Evolutionary conservation across 345 rosid species (phyloP).

Genomic region (Camelina laxa): DNA sequence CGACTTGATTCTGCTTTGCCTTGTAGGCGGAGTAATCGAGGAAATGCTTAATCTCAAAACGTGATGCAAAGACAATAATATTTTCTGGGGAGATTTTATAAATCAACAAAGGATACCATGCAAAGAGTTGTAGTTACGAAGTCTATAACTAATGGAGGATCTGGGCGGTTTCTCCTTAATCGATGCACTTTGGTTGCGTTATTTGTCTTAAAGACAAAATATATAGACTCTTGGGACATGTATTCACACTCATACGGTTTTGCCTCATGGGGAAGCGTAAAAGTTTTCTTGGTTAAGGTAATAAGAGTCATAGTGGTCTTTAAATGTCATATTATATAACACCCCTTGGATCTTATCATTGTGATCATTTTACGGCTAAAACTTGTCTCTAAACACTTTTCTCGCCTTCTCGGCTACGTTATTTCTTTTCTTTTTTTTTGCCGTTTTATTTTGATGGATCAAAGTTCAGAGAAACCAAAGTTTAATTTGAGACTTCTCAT

Average conservation of each 20-base stretch:
- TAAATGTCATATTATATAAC: not conserved
- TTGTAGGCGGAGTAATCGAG: too few relatives aligned
- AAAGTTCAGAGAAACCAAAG: slow-evolving; percentile 11
- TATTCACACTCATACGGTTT: not conserved
- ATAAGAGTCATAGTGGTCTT: not conserved
- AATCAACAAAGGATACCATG: too few relatives aligned
- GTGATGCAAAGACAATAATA: too few relatives aligned
- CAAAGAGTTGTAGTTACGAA: too few relatives aligned
- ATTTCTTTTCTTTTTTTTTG: not conserved
- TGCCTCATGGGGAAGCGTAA: not conserved
- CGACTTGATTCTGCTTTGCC: too few relatives aligned
- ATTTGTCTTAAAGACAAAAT: too few relatives aligned
- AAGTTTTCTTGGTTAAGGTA: not conserved
- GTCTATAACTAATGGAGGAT: not conserved
- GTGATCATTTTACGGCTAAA: not conserved
- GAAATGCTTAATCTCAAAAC: too few relatives aligned
- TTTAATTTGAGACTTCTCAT: slow-evolving; percentile 34
- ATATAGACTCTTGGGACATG: not conserved
- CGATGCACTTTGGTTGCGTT: not conserved
- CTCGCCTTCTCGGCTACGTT: not conserved
- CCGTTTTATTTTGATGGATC: slow-evolving; percentile 11
- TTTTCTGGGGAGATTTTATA: too few relatives aligned
- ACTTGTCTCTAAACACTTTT: not conserved
- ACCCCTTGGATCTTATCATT: not conserved
- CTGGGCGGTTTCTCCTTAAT: not conserved